phyloP scores from a whole-genome alignment of 768 basidiomycete species.

The Dacryopinax spathularia region DNA sequence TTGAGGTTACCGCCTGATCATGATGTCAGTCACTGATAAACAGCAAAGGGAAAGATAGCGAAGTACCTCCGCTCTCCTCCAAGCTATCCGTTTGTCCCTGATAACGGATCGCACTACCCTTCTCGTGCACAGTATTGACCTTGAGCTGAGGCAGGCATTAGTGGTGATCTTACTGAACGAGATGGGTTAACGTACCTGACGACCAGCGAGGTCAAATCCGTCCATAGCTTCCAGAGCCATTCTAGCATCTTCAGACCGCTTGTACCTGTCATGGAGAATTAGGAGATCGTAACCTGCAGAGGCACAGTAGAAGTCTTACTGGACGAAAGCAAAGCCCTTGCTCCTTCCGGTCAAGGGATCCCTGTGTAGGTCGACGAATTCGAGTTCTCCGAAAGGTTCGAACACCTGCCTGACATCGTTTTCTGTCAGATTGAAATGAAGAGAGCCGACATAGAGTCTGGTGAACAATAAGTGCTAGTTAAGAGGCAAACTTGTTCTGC shows the following conservation, averaged over 20 bases:
- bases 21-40: constrained; percentile 11
- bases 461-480: not conserved
- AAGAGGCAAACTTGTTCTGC: constrained; percentile 24
- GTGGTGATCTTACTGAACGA: constrained; percentile 13
- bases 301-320: constrained; percentile 43
- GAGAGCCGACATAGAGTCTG: constrained; percentile 90
- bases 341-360: constrained; percentile 89
- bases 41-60: not conserved
- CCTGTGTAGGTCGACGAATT: constrained; percentile 94
- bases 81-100: constrained; percentile 49
- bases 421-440: constrained; percentile 94
- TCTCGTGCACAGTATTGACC: constrained; percentile 86
- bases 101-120: constrained; percentile 46
- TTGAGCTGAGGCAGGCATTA: constrained; percentile 40
- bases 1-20: constrained; percentile 84
- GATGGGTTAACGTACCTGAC: constrained; percentile 48
- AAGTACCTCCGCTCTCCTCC: constrained; percentile 77
- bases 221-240: constrained; percentile 99
- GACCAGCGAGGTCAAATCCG: constrained; percentile 91
- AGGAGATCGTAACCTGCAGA: too few relatives aligned
- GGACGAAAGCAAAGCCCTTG: constrained; percentile 96
- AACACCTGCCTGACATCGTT: constrained; percentile 98
- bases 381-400: constrained; percentile 94
- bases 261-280: too few relatives aligned
- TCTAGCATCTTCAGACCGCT: constrained; percentile 80